Base-by-base conservation (phyloP, 78 protist genomes). In the Neovahlkampfia damariscottae region DNA sequence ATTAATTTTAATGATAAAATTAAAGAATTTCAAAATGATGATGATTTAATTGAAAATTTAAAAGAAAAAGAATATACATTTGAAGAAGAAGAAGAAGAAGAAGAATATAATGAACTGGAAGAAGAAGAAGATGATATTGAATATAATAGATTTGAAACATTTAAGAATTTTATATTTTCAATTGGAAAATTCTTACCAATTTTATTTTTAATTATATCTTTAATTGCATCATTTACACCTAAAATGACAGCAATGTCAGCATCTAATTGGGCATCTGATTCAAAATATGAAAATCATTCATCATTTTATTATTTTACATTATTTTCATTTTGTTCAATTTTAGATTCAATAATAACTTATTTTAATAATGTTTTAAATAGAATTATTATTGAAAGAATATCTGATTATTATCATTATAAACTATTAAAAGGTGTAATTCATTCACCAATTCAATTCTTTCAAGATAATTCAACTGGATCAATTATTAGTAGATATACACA, bases 241-340 rank as follows among this genome's bases (percentile, higher is more conserved):
- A 4, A 79, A 80, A 39, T 50, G 74, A 67, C 0, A 71, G 74
- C 87, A 90, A 82, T 90, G 90, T 72, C 96, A 91, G 72, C 78
- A 87, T 1, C 90, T 93, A 3, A 96, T 96, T 6, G 38, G 82
- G 10, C 96, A 96, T n/a, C 78, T 93, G 9, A 88, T 95, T 41
- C 66, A 91, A 41, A 91, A 91, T 72, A 87, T 94, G 77, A 91
- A 93, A 86, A 66, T 88, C 9, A 78, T 75, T 81, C 96, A 91
- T 78, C 38, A 81, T 36, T 31, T 82, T 10, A 27, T 37, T 6
- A 67, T 90, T 19, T 69, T 19, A 19, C 19, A 19, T 19, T 69
- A 28, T 69, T 30, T 28, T 30, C 29, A 28, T 19, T 67, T 67
- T 2, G 39, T 27, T 5, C 36, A 28, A 38, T 74, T 41, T 2